Percentiles rank a stretch among this genome's conserved stretches.
These are phyloP conservation scores for Plasmodium knowlesi DNA, from an alignment of 169 alveolate species.

Conservation along the genomic window DNA sequence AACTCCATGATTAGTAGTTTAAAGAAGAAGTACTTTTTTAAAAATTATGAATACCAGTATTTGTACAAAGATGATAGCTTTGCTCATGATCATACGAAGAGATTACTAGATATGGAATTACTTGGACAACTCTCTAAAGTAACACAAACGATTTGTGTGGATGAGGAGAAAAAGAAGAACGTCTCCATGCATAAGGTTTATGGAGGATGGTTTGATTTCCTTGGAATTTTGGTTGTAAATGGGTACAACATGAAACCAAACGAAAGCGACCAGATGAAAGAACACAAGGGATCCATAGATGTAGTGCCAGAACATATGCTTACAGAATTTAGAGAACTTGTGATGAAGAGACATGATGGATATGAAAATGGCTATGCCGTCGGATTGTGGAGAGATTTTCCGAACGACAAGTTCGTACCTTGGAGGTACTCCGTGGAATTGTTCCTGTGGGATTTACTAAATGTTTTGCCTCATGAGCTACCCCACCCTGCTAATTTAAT, in stretches of 20 bases:
- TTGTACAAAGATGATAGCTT: conserved; percentile 38
- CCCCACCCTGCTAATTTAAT: conserved; percentile 64
- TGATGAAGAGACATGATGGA: conserved; percentile 15
- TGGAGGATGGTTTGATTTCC: conserved; percentile 73
- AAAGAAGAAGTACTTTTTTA: conserved; percentile 32
- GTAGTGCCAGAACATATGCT: conserved; percentile 12
- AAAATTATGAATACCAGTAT: conserved; percentile 50
- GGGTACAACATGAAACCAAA: conserved; percentile 7
- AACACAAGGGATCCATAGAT: not conserved
- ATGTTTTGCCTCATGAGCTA: conserved; percentile 44
- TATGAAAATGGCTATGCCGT: conserved; percentile 31
- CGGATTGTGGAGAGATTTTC: conserved; percentile 74
- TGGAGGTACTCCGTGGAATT: conserved; percentile 67
- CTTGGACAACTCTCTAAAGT: conserved; percentile 50
- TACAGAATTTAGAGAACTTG: not conserved
- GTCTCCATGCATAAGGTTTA: conserved; percentile 58
- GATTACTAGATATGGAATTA: conserved; percentile 23
- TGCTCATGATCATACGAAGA: conserved; percentile 19
- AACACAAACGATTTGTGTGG: conserved; percentile 26
- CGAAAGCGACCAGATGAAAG: not conserved
- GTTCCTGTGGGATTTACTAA: conserved; percentile 60
- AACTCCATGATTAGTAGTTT: conserved; percentile 22
- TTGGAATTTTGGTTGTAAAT: conserved; percentile 50
- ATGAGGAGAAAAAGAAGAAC: not conserved
- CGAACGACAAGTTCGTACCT: not conserved